Evolutionary conservation across 371 early-diverging fungal species (phyloP), one percentile per base, ranked within the genome.

Genomic region (Funneliformis caledonium): DNA sequence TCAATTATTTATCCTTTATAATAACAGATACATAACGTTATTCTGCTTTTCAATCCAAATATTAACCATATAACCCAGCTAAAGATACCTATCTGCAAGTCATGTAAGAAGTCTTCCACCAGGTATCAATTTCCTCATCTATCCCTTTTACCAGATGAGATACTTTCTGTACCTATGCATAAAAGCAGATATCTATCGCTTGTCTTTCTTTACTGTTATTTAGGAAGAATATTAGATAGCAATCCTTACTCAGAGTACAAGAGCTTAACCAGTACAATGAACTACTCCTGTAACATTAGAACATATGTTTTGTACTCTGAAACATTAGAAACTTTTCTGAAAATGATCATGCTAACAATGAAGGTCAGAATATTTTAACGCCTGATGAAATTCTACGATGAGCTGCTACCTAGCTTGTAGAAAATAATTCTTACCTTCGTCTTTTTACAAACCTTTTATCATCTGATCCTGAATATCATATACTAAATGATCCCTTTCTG

Each of bases 1-100:
- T 26, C 26, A n/a, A 56, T 37, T 37, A 73, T 4, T n/a, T 73
- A 73, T n/a, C 56, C 56, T 22, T 31, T 73, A 50, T 22, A 73
- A 73, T 0, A n/a, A 31, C 0, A 2, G 2, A 9, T 73, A 50
- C 1, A 6, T 0, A 73, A 73, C 26, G 7, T 73, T 52, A 9
- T 14, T 31, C 33, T 73, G 22, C 7, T 2, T n/a, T 73, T 73
- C 16, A 8, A 68, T 14, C 45, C 68, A 12, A 68, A 68, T 68
- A 5, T n/a, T 43, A 43, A 68, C 1, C 10, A 10, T 2, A 43
- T 43, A 14, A 4, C 45, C 1, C 6, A 45, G 45, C 8, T 45
- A 1, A 68, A 2, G 43, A 45, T 68, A 14, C 45, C 68, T 11
- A 68, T 5, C 14, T 68, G 45, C 5, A 14, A 12, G 9, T 68